Conservation (phyloP, 805 yeast genomes). For the Kodamaea neixiangensis region DNA sequence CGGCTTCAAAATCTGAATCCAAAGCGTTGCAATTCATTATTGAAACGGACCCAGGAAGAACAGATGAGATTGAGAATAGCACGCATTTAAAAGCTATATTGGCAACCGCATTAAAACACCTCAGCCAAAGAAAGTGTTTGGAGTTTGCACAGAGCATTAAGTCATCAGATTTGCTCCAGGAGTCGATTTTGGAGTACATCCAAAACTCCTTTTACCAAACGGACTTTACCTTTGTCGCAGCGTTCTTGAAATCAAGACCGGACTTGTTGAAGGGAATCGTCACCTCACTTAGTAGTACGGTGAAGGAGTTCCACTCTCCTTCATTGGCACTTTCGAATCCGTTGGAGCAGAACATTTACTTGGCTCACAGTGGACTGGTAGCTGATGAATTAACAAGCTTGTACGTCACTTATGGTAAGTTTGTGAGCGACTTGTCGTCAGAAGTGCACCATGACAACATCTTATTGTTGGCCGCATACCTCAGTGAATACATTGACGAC, state of each 20-base stretch:
- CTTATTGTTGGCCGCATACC: conserved; percentile 8
- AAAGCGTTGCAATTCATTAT: conserved; percentile 17
- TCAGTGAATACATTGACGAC: conserved; percentile 25
- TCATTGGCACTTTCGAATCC: conserved; percentile 50
- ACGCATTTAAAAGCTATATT: neutral
- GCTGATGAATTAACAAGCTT: neutral
- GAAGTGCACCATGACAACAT: neutral
- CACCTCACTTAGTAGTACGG: conserved; percentile 16
- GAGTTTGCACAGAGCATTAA: neutral
- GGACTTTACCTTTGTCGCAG: conserved; percentile 17
- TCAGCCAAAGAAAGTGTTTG: conserved; percentile 6
- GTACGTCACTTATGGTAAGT: conserved; percentile 17
- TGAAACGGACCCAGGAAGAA: neutral
- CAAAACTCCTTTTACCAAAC: conserved; percentile 1
- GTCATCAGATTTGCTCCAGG: conserved; percentile 1
- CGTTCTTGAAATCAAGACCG: conserved; percentile 7
- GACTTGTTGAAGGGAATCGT: conserved; percentile 29
- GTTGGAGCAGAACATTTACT: conserved; percentile 34
- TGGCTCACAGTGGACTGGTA: neutral
- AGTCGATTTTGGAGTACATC: conserved; percentile 1
- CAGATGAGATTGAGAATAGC: neutral
- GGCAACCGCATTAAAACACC: conserved; percentile 18
- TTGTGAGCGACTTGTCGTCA: conserved; percentile 13
- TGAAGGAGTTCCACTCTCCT: conserved; percentile 14
- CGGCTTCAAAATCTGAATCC: conserved; percentile 11